Conservation (phyloP, 2,329 filamentous ascomycete species). For the Trichoderma sp. region DNA sequence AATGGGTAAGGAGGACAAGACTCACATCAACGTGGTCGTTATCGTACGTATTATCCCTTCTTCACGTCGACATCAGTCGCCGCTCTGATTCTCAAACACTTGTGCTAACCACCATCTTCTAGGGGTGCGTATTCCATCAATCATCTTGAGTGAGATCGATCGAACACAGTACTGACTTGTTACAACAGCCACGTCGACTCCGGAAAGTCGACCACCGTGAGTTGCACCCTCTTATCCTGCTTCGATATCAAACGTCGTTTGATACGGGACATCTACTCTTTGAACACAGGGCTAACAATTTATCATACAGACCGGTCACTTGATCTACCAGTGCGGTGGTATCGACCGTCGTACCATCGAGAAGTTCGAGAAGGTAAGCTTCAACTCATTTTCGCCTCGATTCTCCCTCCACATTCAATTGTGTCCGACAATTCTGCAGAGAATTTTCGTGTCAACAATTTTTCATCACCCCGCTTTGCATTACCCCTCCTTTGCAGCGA, state of each 20-base stretch:
- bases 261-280: slow-evolving; percentile 14
- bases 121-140: slow-evolving; percentile 29
- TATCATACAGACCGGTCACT: slow-evolving; percentile 62
- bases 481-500: slow-evolving; percentile 16
- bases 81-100: not conserved
- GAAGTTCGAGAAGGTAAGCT: slow-evolving; percentile 99
- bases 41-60: slow-evolving; percentile 55
- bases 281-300: slow-evolving; percentile 25
- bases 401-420: slow-evolving; percentile 13
- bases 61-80: not conserved
- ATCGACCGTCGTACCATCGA: slow-evolving; percentile 99
- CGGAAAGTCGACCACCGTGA: slow-evolving; percentile 97
- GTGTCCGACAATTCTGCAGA: not conserved
- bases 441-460: not conserved
- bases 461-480: slow-evolving; percentile 5
- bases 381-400: slow-evolving; percentile 18
- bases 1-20: slow-evolving; percentile 85
- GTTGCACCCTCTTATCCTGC: slow-evolving; percentile 33
- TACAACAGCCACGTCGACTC: slow-evolving; percentile 84
- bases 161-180: slow-evolving; percentile 31
- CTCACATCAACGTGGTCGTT: slow-evolving; percentile 96
- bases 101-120: slow-evolving; percentile 23
- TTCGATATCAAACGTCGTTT: slow-evolving; percentile 18
- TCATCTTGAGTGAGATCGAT: slow-evolving; percentile 24
- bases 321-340: slow-evolving; percentile 99